A percentile compares a stretch with the other conserved stretches of the same genome.
phyloP scores from a whole-genome alignment of 176 grass and related monocot genomes.

The Dactylis glomerata region DNA sequence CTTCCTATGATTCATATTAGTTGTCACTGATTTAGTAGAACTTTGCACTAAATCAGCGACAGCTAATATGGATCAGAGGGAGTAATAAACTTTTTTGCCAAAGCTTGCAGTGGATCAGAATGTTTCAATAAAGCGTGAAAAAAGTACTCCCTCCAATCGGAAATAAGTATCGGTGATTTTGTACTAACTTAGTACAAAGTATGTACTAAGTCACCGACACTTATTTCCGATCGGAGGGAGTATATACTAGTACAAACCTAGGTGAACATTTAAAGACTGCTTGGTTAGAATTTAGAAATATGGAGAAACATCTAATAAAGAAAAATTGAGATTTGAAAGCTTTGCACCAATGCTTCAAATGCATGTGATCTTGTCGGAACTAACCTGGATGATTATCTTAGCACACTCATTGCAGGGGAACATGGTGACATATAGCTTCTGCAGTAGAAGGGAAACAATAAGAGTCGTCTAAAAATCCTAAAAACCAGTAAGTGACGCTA shows the following conservation, averaged over 20 bases:
- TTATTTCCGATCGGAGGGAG: no score
- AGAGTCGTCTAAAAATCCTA: neutral
- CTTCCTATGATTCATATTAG: no score
- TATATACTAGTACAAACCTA: neutral
- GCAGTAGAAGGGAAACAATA: conserved; percentile 31
- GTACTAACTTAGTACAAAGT: no score
- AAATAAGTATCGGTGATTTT: no score
- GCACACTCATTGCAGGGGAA: conserved; percentile 98
- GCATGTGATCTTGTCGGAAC: neutral
- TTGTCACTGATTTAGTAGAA: no score
- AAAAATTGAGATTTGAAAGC: conserved; percentile 4
- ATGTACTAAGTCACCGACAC: no score
- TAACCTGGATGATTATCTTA: conserved; percentile 98
- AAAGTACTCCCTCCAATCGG: no score
- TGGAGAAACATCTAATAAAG: neutral
- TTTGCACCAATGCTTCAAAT: neutral
- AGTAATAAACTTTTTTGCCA: neutral
- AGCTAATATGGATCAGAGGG: no score
- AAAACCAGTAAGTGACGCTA: neutral
- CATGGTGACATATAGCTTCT: conserved; percentile 99
- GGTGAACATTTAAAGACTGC: neutral
- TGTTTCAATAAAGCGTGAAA: neutral
- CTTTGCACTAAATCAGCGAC: no score
- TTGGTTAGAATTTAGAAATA: conserved; percentile 15
- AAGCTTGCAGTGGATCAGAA: neutral